Conservation (phyloP, 2,329 filamentous ascomycete genomes). For the Arthrobotrys entomopaga region DNA sequence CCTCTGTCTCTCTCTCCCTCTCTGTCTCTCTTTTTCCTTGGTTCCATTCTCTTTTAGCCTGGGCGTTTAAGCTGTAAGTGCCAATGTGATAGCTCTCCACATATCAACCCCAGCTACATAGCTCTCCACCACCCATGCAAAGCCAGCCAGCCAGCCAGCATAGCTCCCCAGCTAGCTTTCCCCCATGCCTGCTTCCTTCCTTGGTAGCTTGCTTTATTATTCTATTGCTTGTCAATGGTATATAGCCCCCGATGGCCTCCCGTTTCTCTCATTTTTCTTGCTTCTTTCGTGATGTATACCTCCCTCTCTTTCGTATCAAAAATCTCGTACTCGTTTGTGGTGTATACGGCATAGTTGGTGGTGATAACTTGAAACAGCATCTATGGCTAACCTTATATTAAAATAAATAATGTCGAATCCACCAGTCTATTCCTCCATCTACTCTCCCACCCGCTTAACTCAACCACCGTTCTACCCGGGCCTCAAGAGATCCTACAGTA, state of each 20-base stretch:
- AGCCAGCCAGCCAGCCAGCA: background rate
- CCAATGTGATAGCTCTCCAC: constrained; percentile 24
- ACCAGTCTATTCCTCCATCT: constrained; percentile 50
- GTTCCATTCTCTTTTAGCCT: background rate
- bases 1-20: constrained; percentile 22
- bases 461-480: constrained; percentile 48
- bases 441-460: constrained; percentile 31
- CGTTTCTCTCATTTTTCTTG: background rate
- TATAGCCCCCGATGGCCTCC: constrained; percentile 34
- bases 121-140: constrained; percentile 5
- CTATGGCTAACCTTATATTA: constrained; percentile 7
- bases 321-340: background rate
- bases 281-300: background rate
- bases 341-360: background rate
- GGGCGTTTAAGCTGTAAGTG: constrained; percentile 8
- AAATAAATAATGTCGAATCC: constrained; percentile 42
- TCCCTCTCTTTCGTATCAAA: background rate
- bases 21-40: background rate
- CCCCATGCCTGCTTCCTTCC: background rate
- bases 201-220: background rate
- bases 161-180: constrained; percentile 2
- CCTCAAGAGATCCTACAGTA: constrained; percentile 47
- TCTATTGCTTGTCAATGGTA: constrained; percentile 12
- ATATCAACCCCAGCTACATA: constrained; percentile 4
- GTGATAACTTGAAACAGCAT: too few species aligned